Conservation (phyloP, 108 stramenopile species). For the Parmales sp. region DNA sequence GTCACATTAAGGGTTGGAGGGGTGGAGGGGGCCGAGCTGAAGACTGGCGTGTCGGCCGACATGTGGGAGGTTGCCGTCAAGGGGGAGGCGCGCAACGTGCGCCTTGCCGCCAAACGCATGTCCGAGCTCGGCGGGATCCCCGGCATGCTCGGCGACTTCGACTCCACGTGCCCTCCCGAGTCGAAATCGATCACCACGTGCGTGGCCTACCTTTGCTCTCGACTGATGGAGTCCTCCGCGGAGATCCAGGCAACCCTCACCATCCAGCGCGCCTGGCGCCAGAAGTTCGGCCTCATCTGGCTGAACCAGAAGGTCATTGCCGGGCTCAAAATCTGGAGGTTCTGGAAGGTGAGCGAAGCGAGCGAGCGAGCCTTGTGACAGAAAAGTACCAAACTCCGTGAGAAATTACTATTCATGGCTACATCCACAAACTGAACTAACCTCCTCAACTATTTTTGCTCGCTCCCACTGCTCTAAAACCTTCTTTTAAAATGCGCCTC, state of each 20-base stretch:
- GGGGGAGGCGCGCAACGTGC: constrained; percentile 55
- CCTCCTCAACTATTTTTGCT: too few species aligned
- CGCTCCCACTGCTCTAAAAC: too few species aligned
- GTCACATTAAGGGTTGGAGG: not conserved
- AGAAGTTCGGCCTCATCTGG: not conserved
- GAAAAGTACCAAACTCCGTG: too few species aligned
- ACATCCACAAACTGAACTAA: too few species aligned
- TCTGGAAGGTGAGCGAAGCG: too few species aligned
- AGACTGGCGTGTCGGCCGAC: constrained; percentile 5
- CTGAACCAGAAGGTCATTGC: not conserved
- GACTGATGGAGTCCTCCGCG: constrained; percentile 68
- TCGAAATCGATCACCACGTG: constrained; percentile 68
- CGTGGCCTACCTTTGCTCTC: constrained; percentile 67
- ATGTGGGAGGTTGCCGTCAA: constrained; percentile 25
- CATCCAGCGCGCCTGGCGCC: constrained; percentile 44
- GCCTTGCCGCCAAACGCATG: constrained; percentile 41
- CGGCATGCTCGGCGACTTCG: constrained; percentile 52
- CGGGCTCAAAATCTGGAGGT: not conserved
- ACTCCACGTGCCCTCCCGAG: constrained; percentile 57
- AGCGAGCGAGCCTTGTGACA: too few species aligned
- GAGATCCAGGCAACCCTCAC: constrained; percentile 57
- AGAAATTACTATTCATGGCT: too few species aligned
- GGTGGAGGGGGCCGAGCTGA: not conserved
- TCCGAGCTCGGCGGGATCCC: constrained; percentile 75
- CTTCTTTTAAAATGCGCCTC: too few species aligned